Percentiles rank a stretch among this genome's conserved stretches.
phyloP scores from a whole-genome alignment of 768 basidiomycete species.

The Sarcodon sp. region DNA sequence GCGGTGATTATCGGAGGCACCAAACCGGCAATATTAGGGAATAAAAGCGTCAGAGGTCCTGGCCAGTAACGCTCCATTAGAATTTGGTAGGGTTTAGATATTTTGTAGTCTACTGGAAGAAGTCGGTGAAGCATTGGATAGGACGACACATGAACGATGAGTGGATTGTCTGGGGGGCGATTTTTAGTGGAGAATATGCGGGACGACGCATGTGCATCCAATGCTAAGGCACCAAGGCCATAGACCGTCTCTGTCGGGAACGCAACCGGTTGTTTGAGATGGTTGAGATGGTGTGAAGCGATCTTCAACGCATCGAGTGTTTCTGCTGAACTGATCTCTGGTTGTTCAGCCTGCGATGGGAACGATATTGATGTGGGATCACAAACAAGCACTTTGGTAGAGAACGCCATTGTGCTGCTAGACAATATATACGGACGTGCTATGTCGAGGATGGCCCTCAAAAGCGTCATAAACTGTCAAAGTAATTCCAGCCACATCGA shows the following conservation, averaged over 20 bases:
- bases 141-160: conserved; percentile 94
- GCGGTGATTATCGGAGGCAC: conserved; percentile 76
- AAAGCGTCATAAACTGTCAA: too few relatives aligned
- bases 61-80: conserved; percentile 91
- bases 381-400: conserved; percentile 40
- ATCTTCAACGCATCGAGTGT: conserved; percentile 39
- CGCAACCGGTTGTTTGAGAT: conserved; percentile 46
- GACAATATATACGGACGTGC: too few relatives aligned
- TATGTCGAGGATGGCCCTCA: too few relatives aligned
- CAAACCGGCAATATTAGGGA: conserved; percentile 51
- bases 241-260: conserved; percentile 99
- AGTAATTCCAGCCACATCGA: not conserved
- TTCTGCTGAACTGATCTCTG: conserved; percentile 33
- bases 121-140: conserved; percentile 65
- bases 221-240: conserved; percentile 84
- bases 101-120: conserved; percentile 49
- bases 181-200: conserved; percentile 85
- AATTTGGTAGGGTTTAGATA: conserved; percentile 53
- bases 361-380: conserved; percentile 54
- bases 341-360: conserved; percentile 24
- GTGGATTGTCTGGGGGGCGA: conserved; percentile 88
- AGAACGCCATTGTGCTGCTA: conserved; percentile 1
- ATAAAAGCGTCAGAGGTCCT: conserved; percentile 84
- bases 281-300: conserved; percentile 42
- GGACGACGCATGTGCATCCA: conserved; percentile 46